phyloP scores from a whole-genome alignment of 306 rosid genomes.

The Geum urbanum region DNA sequence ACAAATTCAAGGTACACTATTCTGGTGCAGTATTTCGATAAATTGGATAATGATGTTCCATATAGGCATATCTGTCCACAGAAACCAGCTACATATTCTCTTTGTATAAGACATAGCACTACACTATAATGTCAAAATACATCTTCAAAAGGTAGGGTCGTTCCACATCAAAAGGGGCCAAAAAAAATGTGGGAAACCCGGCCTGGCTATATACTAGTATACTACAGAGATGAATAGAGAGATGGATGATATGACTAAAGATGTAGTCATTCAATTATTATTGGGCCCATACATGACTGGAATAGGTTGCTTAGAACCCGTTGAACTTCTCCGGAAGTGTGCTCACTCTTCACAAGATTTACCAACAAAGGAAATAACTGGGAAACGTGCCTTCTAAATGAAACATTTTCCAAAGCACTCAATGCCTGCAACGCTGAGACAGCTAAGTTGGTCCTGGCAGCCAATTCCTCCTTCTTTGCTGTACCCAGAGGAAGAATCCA shows the following conservation, averaged over 20 bases:
- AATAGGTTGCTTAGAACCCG: conserved; percentile 67
- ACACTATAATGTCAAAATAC: neutral
- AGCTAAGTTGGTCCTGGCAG: conserved; percentile 69
- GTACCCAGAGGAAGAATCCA: conserved; percentile 75
- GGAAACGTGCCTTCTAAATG: conserved; percentile 59
- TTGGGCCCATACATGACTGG: conserved; percentile 77
- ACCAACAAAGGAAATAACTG: conserved; percentile 77
- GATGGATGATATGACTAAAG: neutral
- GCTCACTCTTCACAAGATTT: conserved; percentile 84
- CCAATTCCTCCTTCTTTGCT: conserved; percentile 83
- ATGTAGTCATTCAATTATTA: conserved; percentile 44
- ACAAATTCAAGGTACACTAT: too few relatives aligned
- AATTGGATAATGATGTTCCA: too few relatives aligned
- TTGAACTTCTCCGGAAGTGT: conserved; percentile 89
- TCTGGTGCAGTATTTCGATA: too few relatives aligned
- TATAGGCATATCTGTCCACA: too few relatives aligned
- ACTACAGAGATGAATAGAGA: conserved; percentile 8
- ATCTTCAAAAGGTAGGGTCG: neutral
- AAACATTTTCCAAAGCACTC: conserved; percentile 48
- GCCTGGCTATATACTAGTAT: conserved; percentile 13
- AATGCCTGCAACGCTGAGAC: conserved; percentile 68
- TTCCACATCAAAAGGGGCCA: neutral
- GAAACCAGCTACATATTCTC: too few relatives aligned
- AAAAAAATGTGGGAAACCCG: neutral
- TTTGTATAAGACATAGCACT: too few relatives aligned